These are phyloP conservation scores for Suhomyces ambrosiae DNA, from an alignment of 1,139 yeast genomes.

Conservation along the genomic window DNA sequence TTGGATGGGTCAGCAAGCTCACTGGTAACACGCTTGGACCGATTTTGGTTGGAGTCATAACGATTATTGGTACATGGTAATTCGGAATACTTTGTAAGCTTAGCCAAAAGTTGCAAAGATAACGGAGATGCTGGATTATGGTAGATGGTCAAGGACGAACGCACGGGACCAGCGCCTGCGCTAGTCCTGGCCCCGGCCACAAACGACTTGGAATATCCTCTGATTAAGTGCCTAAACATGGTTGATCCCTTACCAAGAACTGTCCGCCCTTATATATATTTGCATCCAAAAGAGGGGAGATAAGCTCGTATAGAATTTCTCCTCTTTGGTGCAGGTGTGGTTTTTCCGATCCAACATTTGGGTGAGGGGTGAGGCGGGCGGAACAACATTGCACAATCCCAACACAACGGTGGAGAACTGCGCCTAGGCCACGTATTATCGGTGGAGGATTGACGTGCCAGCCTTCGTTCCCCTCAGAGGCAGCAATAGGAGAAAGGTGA, in stretches of 20 bases:
- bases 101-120: slow-evolving; percentile 29
- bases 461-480: background rate
- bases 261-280: slow-evolving; percentile 5
- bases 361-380: slow-evolving; percentile 7
- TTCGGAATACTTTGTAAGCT: slow-evolving; percentile 24
- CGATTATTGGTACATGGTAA: slow-evolving; percentile 27
- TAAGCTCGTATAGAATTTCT: slow-evolving; percentile 10
- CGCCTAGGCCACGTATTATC: background rate
- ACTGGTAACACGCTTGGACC: no score
- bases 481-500: no score
- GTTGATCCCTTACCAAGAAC: slow-evolving; percentile 1
- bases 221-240: slow-evolving; percentile 17
- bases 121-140: slow-evolving; percentile 32
- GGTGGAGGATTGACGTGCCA: background rate
- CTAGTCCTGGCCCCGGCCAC: slow-evolving; percentile 9
- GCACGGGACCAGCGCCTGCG: slow-evolving; percentile 10
- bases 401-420: slow-evolving; percentile 1
- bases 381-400: slow-evolving; percentile 8
- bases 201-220: slow-evolving; percentile 11
- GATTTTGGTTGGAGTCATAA: slow-evolving; percentile 9
- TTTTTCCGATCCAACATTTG: slow-evolving; percentile 14
- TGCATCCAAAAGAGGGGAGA: slow-evolving; percentile 17
- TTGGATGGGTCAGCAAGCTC: slow-evolving; percentile 16
- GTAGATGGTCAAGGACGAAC: slow-evolving; percentile 30
- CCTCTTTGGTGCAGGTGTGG: slow-evolving; percentile 8